Conservation (phyloP, 1,284 basidiomycete genomes). For the Ganoderma resinaceum region DNA sequence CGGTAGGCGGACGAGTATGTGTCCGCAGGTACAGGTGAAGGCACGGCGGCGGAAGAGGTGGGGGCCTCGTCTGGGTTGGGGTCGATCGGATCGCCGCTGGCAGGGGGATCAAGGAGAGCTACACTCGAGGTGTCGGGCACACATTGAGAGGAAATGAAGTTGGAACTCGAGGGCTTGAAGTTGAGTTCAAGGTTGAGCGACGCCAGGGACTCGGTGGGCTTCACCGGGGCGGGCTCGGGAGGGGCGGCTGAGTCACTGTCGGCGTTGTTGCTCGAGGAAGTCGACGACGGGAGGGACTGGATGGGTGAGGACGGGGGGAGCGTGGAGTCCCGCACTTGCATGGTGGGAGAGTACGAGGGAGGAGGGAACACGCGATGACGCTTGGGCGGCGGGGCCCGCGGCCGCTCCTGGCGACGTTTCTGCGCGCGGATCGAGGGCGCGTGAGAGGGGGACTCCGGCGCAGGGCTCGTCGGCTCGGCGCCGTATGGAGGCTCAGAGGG, state of each 20-base stretch:
- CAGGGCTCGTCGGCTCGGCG: background rate
- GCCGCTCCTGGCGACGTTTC: slow-evolving; percentile 11
- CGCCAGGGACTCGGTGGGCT: background rate
- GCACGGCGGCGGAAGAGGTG: too few relatives aligned
- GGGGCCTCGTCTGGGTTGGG: background rate
- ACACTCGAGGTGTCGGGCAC: background rate
- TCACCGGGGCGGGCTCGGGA: background rate
- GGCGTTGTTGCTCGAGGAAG: background rate
- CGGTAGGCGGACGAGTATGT: background rate
- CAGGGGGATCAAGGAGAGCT: background rate
- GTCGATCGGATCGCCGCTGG: background rate
- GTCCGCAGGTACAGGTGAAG: background rate
- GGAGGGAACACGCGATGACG: background rate
- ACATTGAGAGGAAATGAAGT: background rate
- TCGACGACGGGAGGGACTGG: slow-evolving; percentile 1
- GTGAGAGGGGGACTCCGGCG: slow-evolving; percentile 8
- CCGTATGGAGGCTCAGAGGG: background rate
- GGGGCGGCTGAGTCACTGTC: background rate
- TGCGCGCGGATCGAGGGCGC: slow-evolving; percentile 2
- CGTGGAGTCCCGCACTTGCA: slow-evolving; percentile 4
- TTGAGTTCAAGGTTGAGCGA: background rate
- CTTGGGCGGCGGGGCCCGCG: background rate
- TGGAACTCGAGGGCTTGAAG: background rate
- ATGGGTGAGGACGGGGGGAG: slow-evolving; percentile 18
- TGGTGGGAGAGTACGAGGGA: background rate